A percentile compares a stretch with the other conserved stretches of the same genome.
These are phyloP conservation scores for Umbelopsis sp. DNA, from an alignment of 371 early-diverging fungal genomes.

Conservation along the genomic window DNA sequence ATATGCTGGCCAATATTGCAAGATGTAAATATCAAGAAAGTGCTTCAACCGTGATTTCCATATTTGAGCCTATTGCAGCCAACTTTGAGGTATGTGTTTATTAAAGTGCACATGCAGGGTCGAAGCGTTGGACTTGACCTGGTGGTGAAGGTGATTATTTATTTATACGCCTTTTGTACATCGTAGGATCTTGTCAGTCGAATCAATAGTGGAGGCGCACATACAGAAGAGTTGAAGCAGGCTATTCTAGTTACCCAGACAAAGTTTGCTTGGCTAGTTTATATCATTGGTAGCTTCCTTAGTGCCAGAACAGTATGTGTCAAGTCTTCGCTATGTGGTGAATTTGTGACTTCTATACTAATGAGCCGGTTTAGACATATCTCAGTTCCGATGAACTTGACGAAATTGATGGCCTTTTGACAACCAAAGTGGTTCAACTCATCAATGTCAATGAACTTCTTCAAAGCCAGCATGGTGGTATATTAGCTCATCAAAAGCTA, in stretches of 20 bases:
- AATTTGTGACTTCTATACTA: too few relatives aligned
- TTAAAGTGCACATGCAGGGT: too few relatives aligned
- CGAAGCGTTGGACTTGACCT: too few relatives aligned
- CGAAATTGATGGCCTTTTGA: constrained; percentile 66
- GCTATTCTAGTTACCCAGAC: constrained; percentile 61
- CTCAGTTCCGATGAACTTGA: constrained; percentile 68
- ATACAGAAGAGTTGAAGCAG: constrained; percentile 43
- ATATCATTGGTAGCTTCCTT: constrained; percentile 73
- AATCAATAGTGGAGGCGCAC: neutral
- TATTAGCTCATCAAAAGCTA: constrained; percentile 57
- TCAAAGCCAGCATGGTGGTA: constrained; percentile 45
- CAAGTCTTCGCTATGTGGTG: neutral
- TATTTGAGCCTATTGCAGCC: constrained; percentile 68
- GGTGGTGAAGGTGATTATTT: too few relatives aligned
- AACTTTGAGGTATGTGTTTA: constrained; percentile 50
- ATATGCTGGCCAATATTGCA: constrained; percentile 74
- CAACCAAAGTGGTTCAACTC: constrained; percentile 60
- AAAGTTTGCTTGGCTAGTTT: constrained; percentile 84
- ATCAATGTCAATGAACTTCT: constrained; percentile 57
- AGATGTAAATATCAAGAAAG: constrained; percentile 75
- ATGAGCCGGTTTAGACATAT: constrained; percentile 44
- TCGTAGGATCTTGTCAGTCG: constrained; percentile 1
- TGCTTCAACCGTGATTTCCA: constrained; percentile 53
- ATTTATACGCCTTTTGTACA: too few relatives aligned
- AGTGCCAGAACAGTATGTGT: constrained; percentile 66